phyloP scores from a whole-genome alignment of 2,329 filamentous ascomycete genomes.

The Exophiala calicioides region DNA sequence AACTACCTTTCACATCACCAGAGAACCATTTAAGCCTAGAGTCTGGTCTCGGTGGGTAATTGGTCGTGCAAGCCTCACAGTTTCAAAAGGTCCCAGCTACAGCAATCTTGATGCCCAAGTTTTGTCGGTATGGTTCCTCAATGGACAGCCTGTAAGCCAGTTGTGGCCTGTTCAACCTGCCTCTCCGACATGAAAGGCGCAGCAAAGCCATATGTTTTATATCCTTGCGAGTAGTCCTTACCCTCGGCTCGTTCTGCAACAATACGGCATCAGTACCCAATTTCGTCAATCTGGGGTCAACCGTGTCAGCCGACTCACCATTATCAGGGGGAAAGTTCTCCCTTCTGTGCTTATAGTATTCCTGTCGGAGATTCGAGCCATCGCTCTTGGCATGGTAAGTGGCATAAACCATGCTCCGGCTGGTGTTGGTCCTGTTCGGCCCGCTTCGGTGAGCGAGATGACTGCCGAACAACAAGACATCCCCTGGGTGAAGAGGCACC shows the following conservation, averaged over 20 bases:
- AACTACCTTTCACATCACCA: too few relatives aligned
- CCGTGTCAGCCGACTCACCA: conserved; percentile 4
- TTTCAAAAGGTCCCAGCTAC: too few relatives aligned
- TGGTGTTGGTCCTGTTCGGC: conserved; percentile 32
- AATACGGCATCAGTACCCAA: background rate
- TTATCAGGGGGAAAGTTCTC: conserved; percentile 21
- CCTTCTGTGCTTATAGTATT: conserved; percentile 19
- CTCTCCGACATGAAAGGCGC: conserved; percentile 20
- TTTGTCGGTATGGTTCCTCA: too few relatives aligned
- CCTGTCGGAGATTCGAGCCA: conserved; percentile 13
- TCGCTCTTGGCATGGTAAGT: conserved; percentile 30
- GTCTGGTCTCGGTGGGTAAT: too few relatives aligned
- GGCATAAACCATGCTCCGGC: conserved; percentile 34
- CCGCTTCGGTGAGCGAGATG: conserved; percentile 39
- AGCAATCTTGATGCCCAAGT: too few relatives aligned
- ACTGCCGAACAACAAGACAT: conserved; percentile 39
- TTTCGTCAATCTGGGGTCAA: background rate
- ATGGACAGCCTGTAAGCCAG: conserved; percentile 14
- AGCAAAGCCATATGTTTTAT: conserved; percentile 19
- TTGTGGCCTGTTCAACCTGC: conserved; percentile 12
- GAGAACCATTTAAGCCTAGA: too few relatives aligned
- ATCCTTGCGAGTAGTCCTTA: conserved; percentile 21
- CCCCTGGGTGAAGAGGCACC: conserved; percentile 36
- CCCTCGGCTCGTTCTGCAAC: conserved; percentile 14
- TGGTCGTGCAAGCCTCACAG: too few relatives aligned